phyloP scores from a whole-genome alignment of 331 rosid species.

The Pyracantha coccinea region DNA sequence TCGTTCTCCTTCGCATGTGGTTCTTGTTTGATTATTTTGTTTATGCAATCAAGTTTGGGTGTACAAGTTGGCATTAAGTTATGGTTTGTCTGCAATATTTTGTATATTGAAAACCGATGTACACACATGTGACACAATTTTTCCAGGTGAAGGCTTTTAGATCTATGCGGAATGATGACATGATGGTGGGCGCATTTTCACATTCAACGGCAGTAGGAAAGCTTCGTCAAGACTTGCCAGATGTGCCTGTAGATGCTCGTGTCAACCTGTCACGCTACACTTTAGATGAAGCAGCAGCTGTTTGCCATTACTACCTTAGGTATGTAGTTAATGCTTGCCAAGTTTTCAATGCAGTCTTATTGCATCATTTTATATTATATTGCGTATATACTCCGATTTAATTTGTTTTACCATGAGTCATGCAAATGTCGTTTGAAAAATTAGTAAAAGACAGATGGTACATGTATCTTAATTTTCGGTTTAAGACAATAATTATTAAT shows the following conservation, averaged over 20 bases:
- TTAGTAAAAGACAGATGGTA: too few relatives aligned
- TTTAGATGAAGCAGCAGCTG: slow-evolving; percentile 83
- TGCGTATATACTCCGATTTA: neutral
- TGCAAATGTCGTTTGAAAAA: neutral
- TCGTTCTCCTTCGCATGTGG: neutral
- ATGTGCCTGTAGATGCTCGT: slow-evolving; percentile 81
- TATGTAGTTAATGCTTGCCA: slow-evolving; percentile 17
- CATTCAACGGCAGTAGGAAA: slow-evolving; percentile 97
- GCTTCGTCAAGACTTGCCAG: slow-evolving; percentile 81
- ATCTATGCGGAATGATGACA: slow-evolving; percentile 74
- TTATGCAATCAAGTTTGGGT: neutral
- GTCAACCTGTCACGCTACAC: slow-evolving; percentile 65
- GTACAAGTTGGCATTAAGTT: neutral
- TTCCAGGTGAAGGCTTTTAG: slow-evolving; percentile 94
- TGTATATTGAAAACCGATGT: neutral
- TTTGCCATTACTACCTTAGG: slow-evolving; percentile 86
- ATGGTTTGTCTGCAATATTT: neutral
- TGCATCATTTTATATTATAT: neutral
- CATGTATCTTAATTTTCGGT: too few relatives aligned
- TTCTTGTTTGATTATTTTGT: neutral
- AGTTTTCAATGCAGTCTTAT: neutral
- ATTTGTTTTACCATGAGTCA: neutral
- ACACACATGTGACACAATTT: slow-evolving; percentile 11
- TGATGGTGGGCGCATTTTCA: slow-evolving; percentile 98
- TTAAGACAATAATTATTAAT: too few relatives aligned